These are phyloP conservation scores for Ustulina deusta DNA, from an alignment of 2,329 filamentous ascomycete genomes.

Conservation along the genomic window DNA sequence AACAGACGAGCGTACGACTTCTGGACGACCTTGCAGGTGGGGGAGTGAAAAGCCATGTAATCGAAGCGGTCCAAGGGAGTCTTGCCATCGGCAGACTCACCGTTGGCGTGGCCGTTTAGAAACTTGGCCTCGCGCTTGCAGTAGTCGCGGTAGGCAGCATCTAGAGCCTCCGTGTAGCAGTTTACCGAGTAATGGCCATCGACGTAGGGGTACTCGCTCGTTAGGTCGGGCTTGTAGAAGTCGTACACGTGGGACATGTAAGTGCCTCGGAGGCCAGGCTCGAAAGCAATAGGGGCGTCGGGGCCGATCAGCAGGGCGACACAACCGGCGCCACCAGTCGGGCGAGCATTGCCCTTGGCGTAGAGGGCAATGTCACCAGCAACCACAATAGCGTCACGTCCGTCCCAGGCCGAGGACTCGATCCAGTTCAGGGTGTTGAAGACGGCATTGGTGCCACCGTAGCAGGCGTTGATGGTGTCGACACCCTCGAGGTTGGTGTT, in stretches of 20 bases:
- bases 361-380: constrained; percentile 88
- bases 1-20: constrained; percentile 87
- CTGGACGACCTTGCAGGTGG: constrained; percentile 87
- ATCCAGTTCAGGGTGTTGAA: constrained; percentile 89
- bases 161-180: constrained; percentile 85
- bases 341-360: constrained; percentile 83
- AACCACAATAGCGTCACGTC: constrained; percentile 82
- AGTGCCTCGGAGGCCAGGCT: constrained; percentile 81
- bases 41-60: constrained; percentile 84
- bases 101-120: constrained; percentile 66
- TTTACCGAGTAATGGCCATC: constrained; percentile 85
- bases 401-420: constrained; percentile 89
- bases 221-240: constrained; percentile 91
- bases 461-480: constrained; percentile 87
- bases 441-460: constrained; percentile 85
- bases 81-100: constrained; percentile 60
- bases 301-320: constrained; percentile 85
- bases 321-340: constrained; percentile 82
- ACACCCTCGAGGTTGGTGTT: constrained; percentile 88
- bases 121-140: constrained; percentile 76
- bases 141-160: constrained; percentile 85
- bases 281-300: constrained; percentile 79
- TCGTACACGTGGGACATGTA: constrained; percentile 89
- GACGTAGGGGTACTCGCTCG: constrained; percentile 87
- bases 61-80: constrained; percentile 83